Percentiles rank a stretch among this genome's conserved stretches.
phyloP scores from a whole-genome alignment of 2,329 filamentous ascomycete genomes.

The Hypoxylon sp. region DNA sequence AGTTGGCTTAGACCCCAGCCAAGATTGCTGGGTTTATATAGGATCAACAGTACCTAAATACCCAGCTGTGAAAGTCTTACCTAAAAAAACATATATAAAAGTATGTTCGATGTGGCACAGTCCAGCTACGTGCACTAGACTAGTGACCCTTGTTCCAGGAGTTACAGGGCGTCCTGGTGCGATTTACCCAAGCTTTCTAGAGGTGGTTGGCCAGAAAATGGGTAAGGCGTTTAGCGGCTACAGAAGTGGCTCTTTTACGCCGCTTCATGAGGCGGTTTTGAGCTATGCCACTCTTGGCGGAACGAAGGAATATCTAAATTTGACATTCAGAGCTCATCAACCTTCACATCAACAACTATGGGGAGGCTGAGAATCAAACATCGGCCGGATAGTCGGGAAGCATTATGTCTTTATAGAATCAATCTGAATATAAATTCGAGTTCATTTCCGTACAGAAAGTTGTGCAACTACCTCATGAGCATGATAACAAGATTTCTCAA shows the following conservation, averaged over 20 bases:
- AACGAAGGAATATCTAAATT: slow-evolving; percentile 1
- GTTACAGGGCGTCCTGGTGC: neutral
- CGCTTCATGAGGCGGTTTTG: neutral
- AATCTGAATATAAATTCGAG: slow-evolving; percentile 1
- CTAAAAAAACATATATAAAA: neutral
- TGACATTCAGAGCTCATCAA: neutral
- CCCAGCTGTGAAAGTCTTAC: neutral
- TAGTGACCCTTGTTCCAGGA: neutral
- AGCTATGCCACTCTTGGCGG: neutral
- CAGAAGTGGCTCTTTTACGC: neutral
- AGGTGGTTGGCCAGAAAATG: neutral
- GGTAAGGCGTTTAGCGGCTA: neutral
- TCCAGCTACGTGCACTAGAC: neutral
- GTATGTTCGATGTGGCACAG: neutral
- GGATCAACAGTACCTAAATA: neutral
- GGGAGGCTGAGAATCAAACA: neutral
- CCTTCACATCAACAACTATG: neutral
- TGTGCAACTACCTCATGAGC: neutral
- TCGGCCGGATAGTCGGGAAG: neutral
- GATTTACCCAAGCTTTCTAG: neutral
- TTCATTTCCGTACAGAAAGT: neutral
- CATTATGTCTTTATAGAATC: neutral
- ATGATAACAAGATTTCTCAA: neutral
- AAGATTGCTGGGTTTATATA: neutral
- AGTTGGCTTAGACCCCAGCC: neutral